Percentiles rank a stretch among this genome's conserved stretches.
Evolutionary conservation across 139 green algal species (phyloP).

Genomic region (Chlamydomonas sphaeroides): DNA sequence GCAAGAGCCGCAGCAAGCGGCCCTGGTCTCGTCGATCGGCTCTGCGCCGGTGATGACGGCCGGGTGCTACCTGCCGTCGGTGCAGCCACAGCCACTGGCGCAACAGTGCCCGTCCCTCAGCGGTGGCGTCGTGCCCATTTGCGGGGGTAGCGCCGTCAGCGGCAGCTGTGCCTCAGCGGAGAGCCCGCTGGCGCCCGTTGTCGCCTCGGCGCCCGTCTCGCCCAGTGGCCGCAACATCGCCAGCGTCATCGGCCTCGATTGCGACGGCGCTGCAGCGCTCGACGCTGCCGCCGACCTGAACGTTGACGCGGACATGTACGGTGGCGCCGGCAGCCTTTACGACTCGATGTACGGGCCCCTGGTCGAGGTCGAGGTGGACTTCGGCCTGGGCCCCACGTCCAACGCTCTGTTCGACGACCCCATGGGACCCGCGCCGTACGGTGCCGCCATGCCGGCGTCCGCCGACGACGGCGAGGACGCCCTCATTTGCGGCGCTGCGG

Average conservation of each 20-base stretch:
- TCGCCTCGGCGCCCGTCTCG: conserved; percentile 31
- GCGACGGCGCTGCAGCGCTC: no score
- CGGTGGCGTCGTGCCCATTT: no score
- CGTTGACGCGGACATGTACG: neutral
- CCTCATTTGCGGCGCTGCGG: neutral
- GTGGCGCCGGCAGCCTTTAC: neutral
- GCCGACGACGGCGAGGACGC: no score
- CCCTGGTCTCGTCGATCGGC: neutral
- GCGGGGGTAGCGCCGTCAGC: no score
- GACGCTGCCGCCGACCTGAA: no score
- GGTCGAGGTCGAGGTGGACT: conserved; percentile 27
- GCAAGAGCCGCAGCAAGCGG: no score
- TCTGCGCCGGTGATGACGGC: neutral
- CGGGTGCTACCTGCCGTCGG: neutral
- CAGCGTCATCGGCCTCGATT: no score
- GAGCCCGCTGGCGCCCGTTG: neutral
- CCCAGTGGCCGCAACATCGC: neutral
- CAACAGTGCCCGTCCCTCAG: no score
- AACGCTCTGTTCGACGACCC: conserved; percentile 13
- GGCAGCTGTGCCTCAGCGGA: neutral
- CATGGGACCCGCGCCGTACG: no score
- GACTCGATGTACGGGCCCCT: neutral
- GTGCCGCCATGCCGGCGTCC: no score
- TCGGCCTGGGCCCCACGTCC: conserved; percentile 2
- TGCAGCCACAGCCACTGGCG: neutral